A percentile compares a stretch with the other conserved stretches of the same genome.
Evolutionary conservation across 345 rosid species (phyloP).

Genomic region (Draba incana): DNA sequence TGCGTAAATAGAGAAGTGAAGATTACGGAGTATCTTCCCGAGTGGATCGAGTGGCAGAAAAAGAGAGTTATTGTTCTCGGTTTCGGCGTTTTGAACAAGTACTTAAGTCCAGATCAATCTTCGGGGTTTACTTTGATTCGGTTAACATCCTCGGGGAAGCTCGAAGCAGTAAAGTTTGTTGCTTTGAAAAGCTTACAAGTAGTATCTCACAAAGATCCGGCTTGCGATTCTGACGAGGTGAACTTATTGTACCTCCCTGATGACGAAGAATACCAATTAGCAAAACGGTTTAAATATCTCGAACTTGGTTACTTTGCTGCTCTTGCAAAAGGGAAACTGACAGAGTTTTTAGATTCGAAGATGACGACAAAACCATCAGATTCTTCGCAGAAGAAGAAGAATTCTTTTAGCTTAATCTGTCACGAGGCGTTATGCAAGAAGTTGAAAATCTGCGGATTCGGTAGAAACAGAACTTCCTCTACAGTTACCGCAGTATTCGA

Average conservation of each 20-base stretch:
- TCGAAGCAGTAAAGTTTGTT: constrained; percentile 58
- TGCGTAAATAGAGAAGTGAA: constrained; percentile 54
- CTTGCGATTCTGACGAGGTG: constrained; percentile 33
- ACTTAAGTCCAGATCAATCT: constrained; percentile 47
- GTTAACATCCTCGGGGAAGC: constrained; percentile 70
- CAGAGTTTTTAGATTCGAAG: constrained; percentile 44
- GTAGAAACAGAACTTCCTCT: constrained; percentile 51
- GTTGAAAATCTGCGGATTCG: constrained; percentile 52
- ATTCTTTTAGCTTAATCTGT: constrained; percentile 39
- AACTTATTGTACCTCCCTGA: constrained; percentile 46
- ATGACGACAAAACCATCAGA: constrained; percentile 36
- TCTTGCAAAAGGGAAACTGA: constrained; percentile 52
- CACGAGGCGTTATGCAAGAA: constrained; percentile 61
- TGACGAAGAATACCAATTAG: constrained; percentile 51
- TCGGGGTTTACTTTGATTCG: constrained; percentile 69
- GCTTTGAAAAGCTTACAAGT: constrained; percentile 39
- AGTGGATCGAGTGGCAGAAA: constrained; percentile 69
- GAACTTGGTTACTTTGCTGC: constrained; percentile 54
- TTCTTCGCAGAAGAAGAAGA: constrained; percentile 16
- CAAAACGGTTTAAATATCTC: constrained; percentile 51
- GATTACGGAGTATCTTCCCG: constrained; percentile 55
- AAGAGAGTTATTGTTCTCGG: constrained; percentile 65
- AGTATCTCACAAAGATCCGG: constrained; percentile 44
- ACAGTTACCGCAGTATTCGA: constrained; percentile 48
- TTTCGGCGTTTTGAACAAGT: constrained; percentile 56